Evolutionary conservation across 805 yeast genomes (phyloP).

Genomic region (Wickerhamiella alocasiicola): DNA sequence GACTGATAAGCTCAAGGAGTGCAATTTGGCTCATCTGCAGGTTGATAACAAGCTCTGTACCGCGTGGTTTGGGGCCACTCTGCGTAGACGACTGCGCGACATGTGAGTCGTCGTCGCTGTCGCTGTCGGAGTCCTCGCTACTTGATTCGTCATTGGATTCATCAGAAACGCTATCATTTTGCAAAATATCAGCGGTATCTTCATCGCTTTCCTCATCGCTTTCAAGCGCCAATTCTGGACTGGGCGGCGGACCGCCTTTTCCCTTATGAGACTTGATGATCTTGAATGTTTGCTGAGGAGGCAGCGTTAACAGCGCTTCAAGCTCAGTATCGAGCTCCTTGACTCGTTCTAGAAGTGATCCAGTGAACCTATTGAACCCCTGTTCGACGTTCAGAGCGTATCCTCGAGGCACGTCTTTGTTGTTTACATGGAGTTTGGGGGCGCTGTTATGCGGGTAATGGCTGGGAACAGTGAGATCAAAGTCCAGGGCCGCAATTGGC

Average conservation of each 20-base stretch:
- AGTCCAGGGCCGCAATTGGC: slow-evolving; percentile 41
- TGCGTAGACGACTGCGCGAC: slow-evolving; percentile 5
- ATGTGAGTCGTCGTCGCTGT: not conserved
- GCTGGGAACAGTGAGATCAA: slow-evolving; percentile 43
- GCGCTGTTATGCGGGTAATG: slow-evolving; percentile 37
- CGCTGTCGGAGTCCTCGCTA: slow-evolving; percentile 11
- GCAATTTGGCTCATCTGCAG: slow-evolving; percentile 22
- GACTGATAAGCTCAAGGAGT: slow-evolving; percentile 23
- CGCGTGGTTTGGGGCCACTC: slow-evolving; percentile 18
- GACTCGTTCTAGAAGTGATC: slow-evolving; percentile 41
- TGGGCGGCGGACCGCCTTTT: not conserved
- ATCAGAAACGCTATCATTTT: slow-evolving; percentile 17
- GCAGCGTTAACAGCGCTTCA: slow-evolving; percentile 45
- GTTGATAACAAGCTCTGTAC: slow-evolving; percentile 28
- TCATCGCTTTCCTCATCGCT: slow-evolving; percentile 17
- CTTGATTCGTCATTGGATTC: slow-evolving; percentile 10
- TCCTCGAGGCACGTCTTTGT: slow-evolving; percentile 60
- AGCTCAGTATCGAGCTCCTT: slow-evolving; percentile 44
- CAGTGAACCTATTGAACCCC: slow-evolving; percentile 37
- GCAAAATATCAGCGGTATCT: not conserved
- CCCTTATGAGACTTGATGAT: slow-evolving; percentile 30
- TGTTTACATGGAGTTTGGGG: slow-evolving; percentile 46
- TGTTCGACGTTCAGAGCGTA: slow-evolving; percentile 51
- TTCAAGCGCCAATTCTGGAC: not conserved
- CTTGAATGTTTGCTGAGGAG: slow-evolving; percentile 50